phyloP scores from a whole-genome alignment of 345 rosid species.

The Arabis alpina region DNA sequence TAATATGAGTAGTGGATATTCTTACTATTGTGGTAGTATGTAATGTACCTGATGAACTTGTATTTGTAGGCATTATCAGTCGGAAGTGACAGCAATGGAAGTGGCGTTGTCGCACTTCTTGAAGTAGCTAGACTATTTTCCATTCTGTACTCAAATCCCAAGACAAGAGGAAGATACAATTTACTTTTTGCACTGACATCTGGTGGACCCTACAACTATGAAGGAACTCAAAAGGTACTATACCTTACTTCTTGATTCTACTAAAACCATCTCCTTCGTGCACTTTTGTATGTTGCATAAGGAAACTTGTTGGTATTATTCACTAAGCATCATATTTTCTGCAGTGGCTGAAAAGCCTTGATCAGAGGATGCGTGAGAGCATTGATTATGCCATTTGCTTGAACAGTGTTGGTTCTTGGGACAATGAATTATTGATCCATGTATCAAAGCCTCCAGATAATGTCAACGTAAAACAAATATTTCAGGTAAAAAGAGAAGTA shows the following conservation, averaged over 20 bases:
- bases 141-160: slow-evolving; percentile 88
- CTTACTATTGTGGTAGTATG: slow-evolving; percentile 24
- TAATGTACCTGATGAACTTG: slow-evolving; percentile 33
- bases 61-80: slow-evolving; percentile 81
- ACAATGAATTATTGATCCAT: slow-evolving; percentile 68
- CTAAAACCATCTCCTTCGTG: slow-evolving; percentile 8
- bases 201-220: slow-evolving; percentile 96
- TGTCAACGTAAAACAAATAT: slow-evolving; percentile 83
- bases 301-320: slow-evolving; percentile 24
- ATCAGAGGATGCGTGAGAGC: slow-evolving; percentile 94
- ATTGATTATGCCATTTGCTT: slow-evolving; percentile 98
- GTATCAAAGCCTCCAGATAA: slow-evolving; percentile 98
- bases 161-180: slow-evolving; percentile 94
- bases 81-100: slow-evolving; percentile 97
- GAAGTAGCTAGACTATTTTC: slow-evolving; percentile 96
- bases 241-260: slow-evolving; percentile 21
- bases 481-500: slow-evolving; percentile 63
- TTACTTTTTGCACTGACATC: slow-evolving; percentile 93
- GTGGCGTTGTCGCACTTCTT: slow-evolving; percentile 93
- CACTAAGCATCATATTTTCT: slow-evolving; percentile 36
- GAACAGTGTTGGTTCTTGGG: slow-evolving; percentile 91
- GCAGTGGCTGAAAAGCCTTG: slow-evolving; percentile 98
- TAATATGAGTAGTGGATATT: slow-evolving; percentile 35
- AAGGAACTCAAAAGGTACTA: slow-evolving; percentile 93
- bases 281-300: background rate